Evolutionary conservation across 176 grass and related monocot species (phyloP).

Genomic region (Metroxylon sagu): DNA sequence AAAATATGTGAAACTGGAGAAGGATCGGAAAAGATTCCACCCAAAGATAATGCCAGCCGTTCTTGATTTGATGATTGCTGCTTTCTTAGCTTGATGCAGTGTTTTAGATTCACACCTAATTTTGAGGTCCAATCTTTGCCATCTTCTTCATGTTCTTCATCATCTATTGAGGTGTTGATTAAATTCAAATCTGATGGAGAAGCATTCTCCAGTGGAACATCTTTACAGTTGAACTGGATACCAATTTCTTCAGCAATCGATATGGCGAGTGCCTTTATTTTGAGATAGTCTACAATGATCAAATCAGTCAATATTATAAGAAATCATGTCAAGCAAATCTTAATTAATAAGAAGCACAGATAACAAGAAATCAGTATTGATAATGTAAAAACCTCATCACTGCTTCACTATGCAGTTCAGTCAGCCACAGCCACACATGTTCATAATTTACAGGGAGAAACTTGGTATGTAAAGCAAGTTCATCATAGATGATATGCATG

Average conservation of each 20-base stretch:
- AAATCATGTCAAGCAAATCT: no score
- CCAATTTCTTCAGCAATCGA: constrained; percentile 90
- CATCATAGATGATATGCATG: no score
- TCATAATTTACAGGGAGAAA: no score
- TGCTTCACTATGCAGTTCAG: no score
- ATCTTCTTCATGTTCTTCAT: constrained; percentile 73
- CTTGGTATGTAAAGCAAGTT: no score
- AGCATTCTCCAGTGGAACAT: constrained; percentile 66
- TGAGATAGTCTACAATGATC: constrained; percentile 65
- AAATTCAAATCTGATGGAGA: constrained; percentile 56
- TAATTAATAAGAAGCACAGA: no score
- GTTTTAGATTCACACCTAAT: constrained; percentile 86
- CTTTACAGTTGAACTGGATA: constrained; percentile 56
- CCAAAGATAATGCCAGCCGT: constrained; percentile 51
- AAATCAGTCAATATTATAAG: background rate
- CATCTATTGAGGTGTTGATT: constrained; percentile 95
- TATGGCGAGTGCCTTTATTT: constrained; percentile 92
- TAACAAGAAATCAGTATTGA: no score
- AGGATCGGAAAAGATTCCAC: constrained; percentile 40
- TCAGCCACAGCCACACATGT: no score
- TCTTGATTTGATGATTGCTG: constrained; percentile 51
- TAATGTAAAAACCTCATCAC: no score
- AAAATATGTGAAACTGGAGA: constrained; percentile 40
- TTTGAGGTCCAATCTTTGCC: constrained; percentile 82
- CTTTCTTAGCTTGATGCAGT: constrained; percentile 80